Evolutionary conservation across 768 basidiomycete species (phyloP).

Genomic region (Amanita fuliginea): DNA sequence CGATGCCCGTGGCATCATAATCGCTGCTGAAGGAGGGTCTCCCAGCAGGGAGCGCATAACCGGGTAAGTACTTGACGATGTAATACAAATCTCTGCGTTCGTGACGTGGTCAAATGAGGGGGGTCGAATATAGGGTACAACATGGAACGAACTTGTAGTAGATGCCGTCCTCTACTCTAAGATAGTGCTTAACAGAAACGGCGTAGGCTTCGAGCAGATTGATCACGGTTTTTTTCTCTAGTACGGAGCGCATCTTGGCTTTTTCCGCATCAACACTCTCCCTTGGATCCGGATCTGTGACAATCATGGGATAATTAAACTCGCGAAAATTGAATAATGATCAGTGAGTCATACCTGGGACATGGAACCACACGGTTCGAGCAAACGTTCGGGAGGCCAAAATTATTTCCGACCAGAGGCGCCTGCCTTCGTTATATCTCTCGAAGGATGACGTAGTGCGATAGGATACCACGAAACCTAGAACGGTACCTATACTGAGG

Average conservation of each 20-base stretch:
- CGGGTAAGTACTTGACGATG: constrained; percentile 63
- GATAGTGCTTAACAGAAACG: constrained; percentile 60
- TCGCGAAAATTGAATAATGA: background rate
- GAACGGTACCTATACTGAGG: constrained; percentile 43
- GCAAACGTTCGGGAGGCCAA: constrained; percentile 45
- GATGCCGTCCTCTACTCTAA: constrained; percentile 46
- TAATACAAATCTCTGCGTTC: constrained; percentile 45
- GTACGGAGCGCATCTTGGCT: constrained; percentile 32
- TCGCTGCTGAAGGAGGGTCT: constrained; percentile 19
- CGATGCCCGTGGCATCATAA: background rate
- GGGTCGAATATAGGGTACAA: background rate
- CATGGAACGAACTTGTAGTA: constrained; percentile 27
- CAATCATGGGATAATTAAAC: background rate
- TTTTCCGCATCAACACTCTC: constrained; percentile 16
- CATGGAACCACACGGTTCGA: constrained; percentile 58
- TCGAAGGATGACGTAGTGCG: constrained; percentile 65
- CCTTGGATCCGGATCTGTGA: constrained; percentile 14
- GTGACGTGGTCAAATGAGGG: background rate
- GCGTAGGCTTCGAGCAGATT: constrained; percentile 58
- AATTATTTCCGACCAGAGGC: constrained; percentile 61
- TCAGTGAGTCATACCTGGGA: constrained; percentile 31
- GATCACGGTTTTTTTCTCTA: constrained; percentile 62
- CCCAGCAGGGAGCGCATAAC: constrained; percentile 45
- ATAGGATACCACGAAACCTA: constrained; percentile 68
- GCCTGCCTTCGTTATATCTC: constrained; percentile 65